phyloP scores from a whole-genome alignment of 257 asterid genomes.

The Solanum bulbocastanum region DNA sequence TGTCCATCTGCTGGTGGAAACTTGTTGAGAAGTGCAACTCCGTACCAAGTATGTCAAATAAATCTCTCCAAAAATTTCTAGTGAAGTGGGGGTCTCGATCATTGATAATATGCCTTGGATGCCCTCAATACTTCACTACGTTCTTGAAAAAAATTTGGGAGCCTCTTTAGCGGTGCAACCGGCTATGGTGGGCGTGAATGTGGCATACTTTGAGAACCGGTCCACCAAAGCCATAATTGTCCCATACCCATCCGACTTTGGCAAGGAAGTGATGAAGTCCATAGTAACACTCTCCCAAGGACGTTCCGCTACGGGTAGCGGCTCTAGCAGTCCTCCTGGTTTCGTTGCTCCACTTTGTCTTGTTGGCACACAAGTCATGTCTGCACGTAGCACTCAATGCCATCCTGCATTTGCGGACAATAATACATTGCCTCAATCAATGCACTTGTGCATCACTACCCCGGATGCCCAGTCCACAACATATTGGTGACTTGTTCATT shows the following conservation, averaged over 20 bases:
- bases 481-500: too few species aligned
- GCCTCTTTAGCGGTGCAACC: neutral
- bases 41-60: neutral
- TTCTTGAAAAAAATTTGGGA: too few species aligned
- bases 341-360: neutral
- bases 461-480: too few species aligned
- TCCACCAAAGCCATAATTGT: neutral
- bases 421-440: too few species aligned
- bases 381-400: neutral
- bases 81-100: neutral
- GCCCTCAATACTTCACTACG: neutral
- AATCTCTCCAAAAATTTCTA: neutral
- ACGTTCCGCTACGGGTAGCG: neutral
- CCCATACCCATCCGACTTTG: neutral
- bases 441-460: too few species aligned
- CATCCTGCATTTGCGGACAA: too few species aligned
- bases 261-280: neutral
- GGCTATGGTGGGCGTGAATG: neutral
- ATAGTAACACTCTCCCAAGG: neutral
- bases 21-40: neutral
- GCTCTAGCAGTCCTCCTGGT: neutral
- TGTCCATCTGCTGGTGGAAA: neutral
- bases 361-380: neutral
- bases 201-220: neutral
- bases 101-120: neutral